Conservation (phyloP, 2,329 filamentous ascomycete species). For the Monosporascus sp. region DNA sequence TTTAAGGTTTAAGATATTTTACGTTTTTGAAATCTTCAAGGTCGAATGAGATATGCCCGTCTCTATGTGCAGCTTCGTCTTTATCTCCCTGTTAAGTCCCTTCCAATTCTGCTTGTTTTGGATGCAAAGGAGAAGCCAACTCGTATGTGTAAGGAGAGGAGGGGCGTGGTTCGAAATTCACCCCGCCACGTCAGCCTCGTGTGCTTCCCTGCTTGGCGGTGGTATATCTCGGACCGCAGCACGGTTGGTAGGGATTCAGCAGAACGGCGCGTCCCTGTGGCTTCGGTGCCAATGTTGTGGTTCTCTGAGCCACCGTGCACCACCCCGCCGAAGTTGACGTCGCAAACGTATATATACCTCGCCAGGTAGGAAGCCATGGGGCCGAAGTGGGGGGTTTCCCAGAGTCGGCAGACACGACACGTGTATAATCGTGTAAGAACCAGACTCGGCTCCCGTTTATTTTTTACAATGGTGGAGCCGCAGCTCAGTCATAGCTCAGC, state of each 20-base stretch:
- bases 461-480: conserved; percentile 1
- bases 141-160: not conserved
- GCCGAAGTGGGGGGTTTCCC: conserved; percentile 3
- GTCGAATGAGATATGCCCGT: not conserved
- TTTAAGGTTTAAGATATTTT: too few relatives aligned
- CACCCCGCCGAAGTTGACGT: too few relatives aligned
- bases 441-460: conserved; percentile 8
- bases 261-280: too few relatives aligned
- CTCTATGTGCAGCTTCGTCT: not conserved
- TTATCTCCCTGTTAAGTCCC: not conserved
- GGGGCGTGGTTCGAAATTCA: not conserved
- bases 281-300: too few relatives aligned
- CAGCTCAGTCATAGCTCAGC: conserved; percentile 7
- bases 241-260: too few relatives aligned
- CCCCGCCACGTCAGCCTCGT: not conserved
- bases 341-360: not conserved
- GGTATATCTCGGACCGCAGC: not conserved
- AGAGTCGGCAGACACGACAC: conserved; percentile 19
- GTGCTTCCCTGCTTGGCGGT: not conserved
- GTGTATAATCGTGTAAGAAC: conserved; percentile 22
- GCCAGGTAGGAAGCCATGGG: not conserved
- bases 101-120: not conserved
- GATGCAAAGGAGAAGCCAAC: not conserved
- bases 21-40: too few relatives aligned
- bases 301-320: too few relatives aligned